Conservation (phyloP, 2,329 filamentous ascomycete genomes). For the Colletotrichum scovillei region DNA sequence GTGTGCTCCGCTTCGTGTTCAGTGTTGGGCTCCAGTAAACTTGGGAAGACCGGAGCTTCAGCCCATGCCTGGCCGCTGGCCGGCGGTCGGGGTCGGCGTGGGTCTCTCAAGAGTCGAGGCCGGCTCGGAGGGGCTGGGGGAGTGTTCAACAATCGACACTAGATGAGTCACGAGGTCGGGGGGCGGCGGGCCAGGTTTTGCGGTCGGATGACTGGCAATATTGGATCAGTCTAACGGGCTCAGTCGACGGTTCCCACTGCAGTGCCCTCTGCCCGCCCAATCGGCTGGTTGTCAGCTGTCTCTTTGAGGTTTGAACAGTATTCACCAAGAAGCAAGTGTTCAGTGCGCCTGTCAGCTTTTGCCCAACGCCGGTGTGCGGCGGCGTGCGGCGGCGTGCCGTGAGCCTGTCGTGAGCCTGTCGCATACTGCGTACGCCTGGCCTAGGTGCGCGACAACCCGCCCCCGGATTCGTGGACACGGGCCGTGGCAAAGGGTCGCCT, state of each 20-base stretch:
- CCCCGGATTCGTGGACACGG: constrained; percentile 3
- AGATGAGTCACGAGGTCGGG: constrained; percentile 29
- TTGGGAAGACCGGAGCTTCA: constrained; percentile 1
- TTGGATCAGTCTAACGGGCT: not conserved
- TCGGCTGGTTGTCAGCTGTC: not conserved
- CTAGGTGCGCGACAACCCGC: not conserved
- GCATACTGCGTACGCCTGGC: not conserved
- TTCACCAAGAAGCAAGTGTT: not conserved
- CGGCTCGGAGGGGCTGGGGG: constrained; percentile 26
- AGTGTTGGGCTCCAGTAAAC: not conserved
- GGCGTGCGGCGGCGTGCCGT: not conserved
- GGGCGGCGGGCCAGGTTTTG: not conserved
- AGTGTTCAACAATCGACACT: not conserved
- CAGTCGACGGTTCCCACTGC: too few species aligned
- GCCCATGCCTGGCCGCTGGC: not conserved
- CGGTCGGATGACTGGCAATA: constrained; percentile 12
- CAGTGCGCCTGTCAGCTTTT: constrained; percentile 5
- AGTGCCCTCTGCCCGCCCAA: not conserved
- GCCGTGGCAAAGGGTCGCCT: constrained; percentile 8
- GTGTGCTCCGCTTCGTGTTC: not conserved
- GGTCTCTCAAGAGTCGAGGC: constrained; percentile 23
- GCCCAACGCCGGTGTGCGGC: not conserved
- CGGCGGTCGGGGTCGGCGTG: constrained; percentile 28
- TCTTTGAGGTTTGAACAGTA: not conserved
- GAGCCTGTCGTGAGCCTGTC: not conserved